These are phyloP conservation scores for Fusarium domesticum DNA, from an alignment of 2,329 filamentous ascomycete species.

Conservation along the genomic window DNA sequence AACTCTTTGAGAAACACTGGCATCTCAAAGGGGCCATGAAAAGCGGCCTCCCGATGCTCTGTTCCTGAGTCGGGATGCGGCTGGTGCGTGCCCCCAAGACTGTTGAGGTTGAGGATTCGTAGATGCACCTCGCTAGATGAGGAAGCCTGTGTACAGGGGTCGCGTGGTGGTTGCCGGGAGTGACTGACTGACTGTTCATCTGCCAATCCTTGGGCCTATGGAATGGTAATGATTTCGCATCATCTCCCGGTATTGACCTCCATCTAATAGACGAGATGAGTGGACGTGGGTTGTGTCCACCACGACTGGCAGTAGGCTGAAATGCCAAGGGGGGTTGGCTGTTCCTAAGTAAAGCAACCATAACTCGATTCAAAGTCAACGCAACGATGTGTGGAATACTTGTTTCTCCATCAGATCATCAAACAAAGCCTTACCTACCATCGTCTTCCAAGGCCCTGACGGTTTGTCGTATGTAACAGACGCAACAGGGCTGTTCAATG, in stretches of 20 bases:
- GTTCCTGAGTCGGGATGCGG: conserved; percentile 17
- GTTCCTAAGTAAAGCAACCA: too few species aligned
- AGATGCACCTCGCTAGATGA: conserved; percentile 29
- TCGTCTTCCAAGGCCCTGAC: too few species aligned
- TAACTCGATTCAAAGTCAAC: too few species aligned
- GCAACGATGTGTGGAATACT: too few species aligned
- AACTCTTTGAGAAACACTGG: conserved; percentile 4
- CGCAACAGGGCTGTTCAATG: too few species aligned
- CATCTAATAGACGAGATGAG: too few species aligned
- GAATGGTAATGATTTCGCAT: background rate
- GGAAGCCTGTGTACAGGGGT: conserved; percentile 26
- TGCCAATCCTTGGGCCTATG: background rate
- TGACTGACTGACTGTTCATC: conserved; percentile 12
- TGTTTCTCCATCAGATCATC: too few species aligned
- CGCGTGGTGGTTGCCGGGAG: conserved; percentile 14
- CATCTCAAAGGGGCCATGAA: conserved; percentile 9
- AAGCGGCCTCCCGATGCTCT: conserved; percentile 15
- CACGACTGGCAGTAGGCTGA: too few species aligned
- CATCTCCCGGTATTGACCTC: background rate
- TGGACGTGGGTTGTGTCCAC: too few species aligned
- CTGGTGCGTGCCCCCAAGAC: conserved; percentile 5
- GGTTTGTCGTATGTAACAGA: too few species aligned
- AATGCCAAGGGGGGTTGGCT: too few species aligned
- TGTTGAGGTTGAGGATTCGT: conserved; percentile 11
- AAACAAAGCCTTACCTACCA: too few species aligned